Conservation (phyloP, 106 monocot genomes). For the Allium cepa region DNA sequence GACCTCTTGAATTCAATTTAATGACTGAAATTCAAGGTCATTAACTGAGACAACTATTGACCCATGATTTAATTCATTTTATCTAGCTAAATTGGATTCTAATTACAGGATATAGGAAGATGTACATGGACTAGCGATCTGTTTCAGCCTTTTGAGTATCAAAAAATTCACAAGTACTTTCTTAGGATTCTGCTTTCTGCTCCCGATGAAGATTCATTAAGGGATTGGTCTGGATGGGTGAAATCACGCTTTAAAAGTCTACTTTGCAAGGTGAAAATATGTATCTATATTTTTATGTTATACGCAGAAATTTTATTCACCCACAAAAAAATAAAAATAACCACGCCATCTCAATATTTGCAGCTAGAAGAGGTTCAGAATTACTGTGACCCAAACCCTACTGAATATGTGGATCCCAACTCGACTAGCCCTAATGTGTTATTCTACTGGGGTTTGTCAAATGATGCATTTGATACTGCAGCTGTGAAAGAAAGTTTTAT, state of each 20-base stretch:
- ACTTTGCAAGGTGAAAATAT: constrained; percentile 11
- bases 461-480: constrained; percentile 1
- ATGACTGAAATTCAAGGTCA: too few relatives aligned
- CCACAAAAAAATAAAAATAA: background rate
- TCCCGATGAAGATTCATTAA: constrained; percentile 20
- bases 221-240: constrained; percentile 32
- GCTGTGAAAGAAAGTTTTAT: constrained; percentile 31
- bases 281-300: background rate
- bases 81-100: background rate
- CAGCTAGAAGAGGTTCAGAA: constrained; percentile 33
- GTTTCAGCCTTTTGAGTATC: constrained; percentile 29
- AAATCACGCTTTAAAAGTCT: constrained; percentile 26
- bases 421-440: constrained; percentile 25
- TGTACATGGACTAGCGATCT: background rate
- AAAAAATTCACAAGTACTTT: constrained; percentile 8
- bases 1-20: too few relatives aligned
- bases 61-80: too few relatives aligned
- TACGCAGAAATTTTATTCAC: too few relatives aligned
- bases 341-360: constrained; percentile 1
- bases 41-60: too few relatives aligned
- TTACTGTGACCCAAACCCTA: constrained; percentile 44
- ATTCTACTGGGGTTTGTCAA: constrained; percentile 44
- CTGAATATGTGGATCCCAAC: constrained; percentile 34
- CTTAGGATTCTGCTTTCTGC: constrained; percentile 20
- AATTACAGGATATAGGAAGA: constrained; percentile 20